Evolutionary conservation across 805 yeast genomes (phyloP).

Genomic region (Candida maltosa): DNA sequence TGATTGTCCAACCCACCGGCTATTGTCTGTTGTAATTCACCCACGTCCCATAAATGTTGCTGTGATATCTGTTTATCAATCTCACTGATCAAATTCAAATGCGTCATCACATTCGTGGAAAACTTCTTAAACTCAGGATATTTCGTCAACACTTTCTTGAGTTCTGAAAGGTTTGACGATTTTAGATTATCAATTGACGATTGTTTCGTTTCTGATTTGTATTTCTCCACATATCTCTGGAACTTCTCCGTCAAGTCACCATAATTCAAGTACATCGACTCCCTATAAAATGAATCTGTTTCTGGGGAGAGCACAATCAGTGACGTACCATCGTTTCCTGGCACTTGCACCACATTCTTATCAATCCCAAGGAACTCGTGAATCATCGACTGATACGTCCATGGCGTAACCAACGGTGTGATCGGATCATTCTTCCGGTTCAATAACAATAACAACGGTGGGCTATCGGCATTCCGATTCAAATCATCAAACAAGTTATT

Average conservation of each 20-base stretch:
- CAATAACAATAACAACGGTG: conserved; percentile 70
- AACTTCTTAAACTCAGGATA: conserved; percentile 91
- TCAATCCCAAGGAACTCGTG: conserved; percentile 84
- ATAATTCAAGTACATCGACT: conserved; percentile 84
- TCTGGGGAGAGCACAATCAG: conserved; percentile 50
- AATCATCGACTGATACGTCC: conserved; percentile 98
- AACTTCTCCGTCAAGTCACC: conserved; percentile 92
- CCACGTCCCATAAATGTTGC: conserved; percentile 72
- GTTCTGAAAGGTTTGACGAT: conserved; percentile 69
- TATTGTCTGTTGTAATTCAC: conserved; percentile 86
- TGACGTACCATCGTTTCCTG: conserved; percentile 49
- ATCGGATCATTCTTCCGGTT: conserved; percentile 90
- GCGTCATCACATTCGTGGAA: conserved; percentile 86
- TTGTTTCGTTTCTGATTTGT: conserved; percentile 75
- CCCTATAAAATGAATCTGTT: conserved; percentile 73
- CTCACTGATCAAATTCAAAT: conserved; percentile 86
- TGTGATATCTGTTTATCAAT: conserved; percentile 69
- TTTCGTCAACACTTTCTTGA: conserved; percentile 86
- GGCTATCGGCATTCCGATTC: conserved; percentile 56
- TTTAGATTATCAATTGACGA: conserved; percentile 57
- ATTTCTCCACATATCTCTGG: conserved; percentile 78
- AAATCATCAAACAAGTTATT: conserved; percentile 62
- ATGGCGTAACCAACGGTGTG: conserved; percentile 88
- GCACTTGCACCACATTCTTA: conserved; percentile 74
- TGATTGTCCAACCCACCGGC: conserved; percentile 49